Evolutionary conservation across 2,329 filamentous ascomycete genomes (phyloP).

Genomic region (Scedosporium boydii): DNA sequence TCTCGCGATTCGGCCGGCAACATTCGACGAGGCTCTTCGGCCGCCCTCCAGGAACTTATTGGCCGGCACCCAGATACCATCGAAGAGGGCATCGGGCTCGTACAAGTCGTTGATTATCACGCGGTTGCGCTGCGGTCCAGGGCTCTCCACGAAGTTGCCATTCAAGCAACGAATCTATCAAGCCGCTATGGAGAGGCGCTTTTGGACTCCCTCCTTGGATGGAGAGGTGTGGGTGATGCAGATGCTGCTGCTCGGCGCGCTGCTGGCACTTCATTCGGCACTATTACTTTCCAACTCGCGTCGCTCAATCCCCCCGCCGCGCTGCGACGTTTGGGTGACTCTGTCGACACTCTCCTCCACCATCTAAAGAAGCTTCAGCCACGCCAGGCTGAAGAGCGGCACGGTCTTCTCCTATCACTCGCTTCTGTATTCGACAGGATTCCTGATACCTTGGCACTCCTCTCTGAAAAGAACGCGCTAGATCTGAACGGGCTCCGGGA

Average conservation of each 20-base stretch:
- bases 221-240: conserved; percentile 78
- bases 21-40: conserved; percentile 84
- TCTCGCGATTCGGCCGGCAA: conserved; percentile 88
- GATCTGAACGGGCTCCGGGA: not conserved
- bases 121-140: conserved; percentile 78
- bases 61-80: conserved; percentile 86
- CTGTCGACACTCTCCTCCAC: conserved; percentile 31
- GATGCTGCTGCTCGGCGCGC: conserved; percentile 65
- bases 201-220: conserved; percentile 62
- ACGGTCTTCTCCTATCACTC: conserved; percentile 56
- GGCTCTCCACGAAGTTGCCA: conserved; percentile 69
- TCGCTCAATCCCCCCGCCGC: conserved; percentile 11
- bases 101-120: conserved; percentile 89
- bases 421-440: conserved; percentile 45
- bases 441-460: conserved; percentile 19
- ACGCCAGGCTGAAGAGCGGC: conserved; percentile 59
- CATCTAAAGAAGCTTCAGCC: conserved; percentile 36
- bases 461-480: not conserved
- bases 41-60: conserved; percentile 86
- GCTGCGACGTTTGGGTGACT: conserved; percentile 19
- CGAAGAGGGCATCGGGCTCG: conserved; percentile 69
- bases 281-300: conserved; percentile 35
- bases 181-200: conserved; percentile 62
- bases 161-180: conserved; percentile 57
- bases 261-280: conserved; percentile 61